These are phyloP conservation scores for Ophiostoma sp. DNA, from an alignment of 2,329 filamentous ascomycete genomes.

Conservation along the genomic window DNA sequence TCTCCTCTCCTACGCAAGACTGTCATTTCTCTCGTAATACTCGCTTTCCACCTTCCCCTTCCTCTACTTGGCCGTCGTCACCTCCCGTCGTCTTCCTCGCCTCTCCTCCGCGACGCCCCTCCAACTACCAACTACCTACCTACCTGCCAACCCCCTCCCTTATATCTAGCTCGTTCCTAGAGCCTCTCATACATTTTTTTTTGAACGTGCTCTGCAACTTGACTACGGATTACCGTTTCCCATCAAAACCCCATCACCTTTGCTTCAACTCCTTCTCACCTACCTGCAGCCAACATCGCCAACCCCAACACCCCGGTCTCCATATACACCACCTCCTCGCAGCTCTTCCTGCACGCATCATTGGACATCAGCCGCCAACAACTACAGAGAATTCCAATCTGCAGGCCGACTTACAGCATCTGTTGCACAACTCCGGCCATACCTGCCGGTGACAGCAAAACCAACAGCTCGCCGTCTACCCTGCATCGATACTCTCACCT, in stretches of 20 bases:
- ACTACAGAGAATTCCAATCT: background rate
- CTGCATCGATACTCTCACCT: background rate
- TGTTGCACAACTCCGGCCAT: background rate
- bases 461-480: background rate
- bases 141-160: background rate
- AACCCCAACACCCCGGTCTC: background rate
- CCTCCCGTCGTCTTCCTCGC: background rate
- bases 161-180: background rate
- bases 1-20: background rate
- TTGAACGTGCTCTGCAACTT: background rate
- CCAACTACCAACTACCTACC: background rate
- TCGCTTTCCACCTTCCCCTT: background rate
- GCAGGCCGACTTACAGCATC: background rate
- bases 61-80: slow-evolving; percentile 7
- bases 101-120: background rate
- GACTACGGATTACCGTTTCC: no score
- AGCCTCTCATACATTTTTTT: background rate
- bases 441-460: background rate
- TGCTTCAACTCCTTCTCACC: background rate
- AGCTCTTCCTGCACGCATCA: background rate
- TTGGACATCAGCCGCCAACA: background rate
- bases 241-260: no score
- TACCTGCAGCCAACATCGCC: background rate
- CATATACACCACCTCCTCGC: background rate
- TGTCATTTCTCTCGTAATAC: slow-evolving; percentile 8